Percentiles rank a stretch among this genome's conserved stretches.
These are phyloP conservation scores for Aspergillus panamensis DNA, from an alignment of 495 filamentous ascomycete species.

Conservation along the genomic window DNA sequence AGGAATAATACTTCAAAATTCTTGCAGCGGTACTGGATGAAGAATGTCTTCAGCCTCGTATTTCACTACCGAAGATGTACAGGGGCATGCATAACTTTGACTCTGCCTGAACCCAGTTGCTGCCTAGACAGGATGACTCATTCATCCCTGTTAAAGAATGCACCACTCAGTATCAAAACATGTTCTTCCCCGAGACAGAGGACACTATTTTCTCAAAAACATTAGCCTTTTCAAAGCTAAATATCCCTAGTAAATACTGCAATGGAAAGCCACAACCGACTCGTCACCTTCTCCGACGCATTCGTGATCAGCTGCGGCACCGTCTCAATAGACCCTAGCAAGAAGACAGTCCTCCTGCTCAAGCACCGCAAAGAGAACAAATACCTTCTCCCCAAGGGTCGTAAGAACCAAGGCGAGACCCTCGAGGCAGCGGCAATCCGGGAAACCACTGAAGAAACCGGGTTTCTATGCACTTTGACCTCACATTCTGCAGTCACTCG, in stretches of 20 bases:
- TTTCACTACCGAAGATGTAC: too few relatives aligned
- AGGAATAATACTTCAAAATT: too few relatives aligned
- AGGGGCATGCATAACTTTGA: too few relatives aligned
- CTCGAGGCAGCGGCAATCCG: neutral
- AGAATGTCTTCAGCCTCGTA: too few relatives aligned
- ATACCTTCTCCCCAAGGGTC: neutral
- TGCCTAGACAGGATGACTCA: too few relatives aligned
- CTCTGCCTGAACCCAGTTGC: too few relatives aligned
- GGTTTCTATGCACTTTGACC: neutral
- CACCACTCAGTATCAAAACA: too few relatives aligned
- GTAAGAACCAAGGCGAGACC: neutral
- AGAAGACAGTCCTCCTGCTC: neutral
- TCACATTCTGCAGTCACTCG: neutral
- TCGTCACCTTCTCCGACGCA: neutral
- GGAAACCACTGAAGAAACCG: conserved; percentile 2
- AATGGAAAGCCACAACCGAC: neutral
- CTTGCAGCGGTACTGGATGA: too few relatives aligned
- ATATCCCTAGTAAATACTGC: neutral
- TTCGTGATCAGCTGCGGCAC: neutral
- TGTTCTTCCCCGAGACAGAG: too few relatives aligned
- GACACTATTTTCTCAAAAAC: too few relatives aligned
- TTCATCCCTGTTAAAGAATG: too few relatives aligned
- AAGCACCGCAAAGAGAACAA: neutral
- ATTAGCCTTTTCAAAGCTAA: too few relatives aligned
- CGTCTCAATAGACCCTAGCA: neutral